Evolutionary conservation across 129 eudicot genomes (phyloP).

Genomic region (Tanacetum coccineum): DNA sequence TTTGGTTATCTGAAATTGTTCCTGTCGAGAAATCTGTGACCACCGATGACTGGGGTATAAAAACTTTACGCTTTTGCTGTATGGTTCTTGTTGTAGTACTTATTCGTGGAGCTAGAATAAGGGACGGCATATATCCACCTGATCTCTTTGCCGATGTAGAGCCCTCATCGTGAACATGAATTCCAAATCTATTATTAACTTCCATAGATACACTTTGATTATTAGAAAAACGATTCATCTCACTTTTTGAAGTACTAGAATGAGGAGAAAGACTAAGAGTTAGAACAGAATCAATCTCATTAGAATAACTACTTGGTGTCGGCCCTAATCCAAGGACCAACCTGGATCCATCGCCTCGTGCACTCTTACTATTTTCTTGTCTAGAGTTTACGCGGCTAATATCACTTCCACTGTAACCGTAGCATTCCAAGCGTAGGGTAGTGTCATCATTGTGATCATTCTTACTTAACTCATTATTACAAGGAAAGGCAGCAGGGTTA

Average conservation of each 20-base stretch:
- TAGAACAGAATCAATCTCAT: constrained; percentile 14
- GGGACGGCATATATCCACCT: constrained; percentile 83
- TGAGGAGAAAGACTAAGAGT: constrained; percentile 53
- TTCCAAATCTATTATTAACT: constrained; percentile 21
- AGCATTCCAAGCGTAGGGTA: constrained; percentile 66
- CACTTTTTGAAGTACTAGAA: constrained; percentile 36
- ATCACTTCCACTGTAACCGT: constrained; percentile 44
- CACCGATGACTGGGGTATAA: constrained; percentile 47
- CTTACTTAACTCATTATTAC: constrained; percentile 29
- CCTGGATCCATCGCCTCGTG: constrained; percentile 50
- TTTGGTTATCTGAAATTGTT: constrained; percentile 36
- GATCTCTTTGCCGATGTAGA: constrained; percentile 78
- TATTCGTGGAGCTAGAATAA: constrained; percentile 65
- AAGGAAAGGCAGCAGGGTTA: constrained; percentile 25
- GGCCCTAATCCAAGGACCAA: constrained; percentile 93
- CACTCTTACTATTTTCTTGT: constrained; percentile 21
- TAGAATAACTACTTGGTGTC: constrained; percentile 41
- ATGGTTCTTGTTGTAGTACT: constrained; percentile 5
- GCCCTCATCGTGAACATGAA: constrained; percentile 63
- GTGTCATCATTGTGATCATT: constrained; percentile 51
- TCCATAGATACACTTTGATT: constrained; percentile 26
- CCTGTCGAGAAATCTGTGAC: constrained; percentile 42
- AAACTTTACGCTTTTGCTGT: constrained; percentile 18
- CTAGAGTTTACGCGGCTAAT: constrained; percentile 9
- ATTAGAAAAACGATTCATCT: constrained; percentile 19